Conservation (phyloP, 352 stramenopile genomes). For the Phytophthora pisi region DNA sequence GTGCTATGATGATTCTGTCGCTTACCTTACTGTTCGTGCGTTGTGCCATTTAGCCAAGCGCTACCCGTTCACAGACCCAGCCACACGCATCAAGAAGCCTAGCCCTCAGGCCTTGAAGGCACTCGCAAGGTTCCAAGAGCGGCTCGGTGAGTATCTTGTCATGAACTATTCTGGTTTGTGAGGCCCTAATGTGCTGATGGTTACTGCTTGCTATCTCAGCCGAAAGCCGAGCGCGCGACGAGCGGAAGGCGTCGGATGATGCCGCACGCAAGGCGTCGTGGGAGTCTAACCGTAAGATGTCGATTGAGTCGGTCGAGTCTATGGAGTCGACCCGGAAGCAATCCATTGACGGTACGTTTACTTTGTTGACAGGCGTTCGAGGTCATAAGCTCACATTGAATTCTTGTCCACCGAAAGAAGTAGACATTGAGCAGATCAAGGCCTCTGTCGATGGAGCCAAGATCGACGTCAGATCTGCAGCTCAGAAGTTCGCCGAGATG, state of each 20-base stretch:
- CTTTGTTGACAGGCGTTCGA: background rate
- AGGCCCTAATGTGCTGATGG: too few species aligned
- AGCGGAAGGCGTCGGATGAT: constrained; percentile 45
- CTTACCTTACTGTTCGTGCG: background rate
- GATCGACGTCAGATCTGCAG: constrained; percentile 56
- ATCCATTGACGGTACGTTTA: constrained; percentile 42
- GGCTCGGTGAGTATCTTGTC: constrained; percentile 44
- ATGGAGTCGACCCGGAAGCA: constrained; percentile 41
- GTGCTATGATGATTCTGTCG: background rate
- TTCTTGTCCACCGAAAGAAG: constrained; percentile 29
- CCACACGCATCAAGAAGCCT: constrained; percentile 44
- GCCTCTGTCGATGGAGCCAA: constrained; percentile 54
- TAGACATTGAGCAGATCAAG: constrained; percentile 65
- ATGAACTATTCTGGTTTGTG: too few species aligned
- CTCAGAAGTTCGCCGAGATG: constrained; percentile 69
- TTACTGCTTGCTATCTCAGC: constrained; percentile 12
- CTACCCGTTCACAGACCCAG: constrained; percentile 71
- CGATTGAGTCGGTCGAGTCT: constrained; percentile 46
- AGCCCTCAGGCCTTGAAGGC: constrained; percentile 53
- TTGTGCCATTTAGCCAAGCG: constrained; percentile 38
- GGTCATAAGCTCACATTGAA: background rate
- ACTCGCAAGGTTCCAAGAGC: constrained; percentile 60
- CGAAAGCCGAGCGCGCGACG: constrained; percentile 38
- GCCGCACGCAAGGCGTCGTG: constrained; percentile 40
- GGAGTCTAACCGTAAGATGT: constrained; percentile 41